Evolutionary conservation across 106 monocot species (phyloP), one percentile per base, ranked within the genome.

Genomic region (Acorus calamus): DNA sequence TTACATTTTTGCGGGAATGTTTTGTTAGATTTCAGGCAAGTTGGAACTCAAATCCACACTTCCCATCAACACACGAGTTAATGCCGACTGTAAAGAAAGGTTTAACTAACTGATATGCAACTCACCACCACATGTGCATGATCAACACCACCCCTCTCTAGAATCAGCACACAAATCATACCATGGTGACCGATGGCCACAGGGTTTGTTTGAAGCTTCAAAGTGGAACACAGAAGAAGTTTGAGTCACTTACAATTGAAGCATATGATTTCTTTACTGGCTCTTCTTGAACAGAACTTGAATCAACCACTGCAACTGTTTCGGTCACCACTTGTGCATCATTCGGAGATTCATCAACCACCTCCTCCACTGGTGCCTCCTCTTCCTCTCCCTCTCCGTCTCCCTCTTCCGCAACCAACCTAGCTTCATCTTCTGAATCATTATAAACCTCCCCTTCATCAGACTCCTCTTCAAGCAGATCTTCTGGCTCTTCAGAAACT

Each of bases 201-300:
- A 28, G 0, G 28, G 28, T 28, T 28, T 28, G 28, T 28, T 28
- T 28, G 28, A 28, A 28, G 28, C 28, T 28, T 28, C 28, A 28
- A 28, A 28, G 28, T 28, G 28, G 28, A 28, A 28, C 28, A 28
- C 28, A 28, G 28, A 28, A 28, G 28, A 59, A 45, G 2, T 13
- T 50, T 28, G 28, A 13, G 7, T 4, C 48, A 78, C 86, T 75
- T 82, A 94, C 94, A 80, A 94, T 90, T 6, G 89, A 94, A 72
- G 94, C 94, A 78, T 90, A 94, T 3, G 94, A 94, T 62, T 94
- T 94, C 69, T 87, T 94, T 49, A 81, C 84, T 4, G 73, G 76
- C 74, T 86, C 84, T 59, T 84, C 83, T 11, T 70, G 57, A 28
- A 54, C 54, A 13, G 66, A 8, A 8, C 59, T n/a, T 62, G 59